Conservation (phyloP, 2,329 filamentous ascomycete species). For the Seiridium cupressi region DNA sequence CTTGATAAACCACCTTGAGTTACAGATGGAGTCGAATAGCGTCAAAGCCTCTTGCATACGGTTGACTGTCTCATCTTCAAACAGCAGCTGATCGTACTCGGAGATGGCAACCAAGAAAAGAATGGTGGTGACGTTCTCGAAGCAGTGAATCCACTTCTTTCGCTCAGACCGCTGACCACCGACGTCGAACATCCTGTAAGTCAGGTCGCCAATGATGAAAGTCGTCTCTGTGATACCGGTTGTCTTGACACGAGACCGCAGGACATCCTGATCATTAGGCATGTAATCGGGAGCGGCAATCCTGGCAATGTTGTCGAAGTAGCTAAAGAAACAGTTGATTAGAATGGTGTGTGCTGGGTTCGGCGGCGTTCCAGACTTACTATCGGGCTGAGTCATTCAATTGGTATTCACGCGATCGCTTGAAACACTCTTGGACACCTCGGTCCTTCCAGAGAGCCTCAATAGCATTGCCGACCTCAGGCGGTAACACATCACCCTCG, state of each 20-base stretch:
- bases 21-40: slow-evolving; percentile 84
- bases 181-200: slow-evolving; percentile 97
- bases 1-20: slow-evolving; percentile 87
- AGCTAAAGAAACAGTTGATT: slow-evolving; percentile 49
- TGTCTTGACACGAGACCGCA: slow-evolving; percentile 94
- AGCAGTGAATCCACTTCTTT: slow-evolving; percentile 99
- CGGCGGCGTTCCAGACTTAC: slow-evolving; percentile 50
- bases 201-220: slow-evolving; percentile 91
- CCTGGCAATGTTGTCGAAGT: slow-evolving; percentile 92
- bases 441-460: slow-evolving; percentile 90
- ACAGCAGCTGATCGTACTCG: slow-evolving; percentile 93
- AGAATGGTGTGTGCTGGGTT: no score
- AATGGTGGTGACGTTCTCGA: slow-evolving; percentile 96
- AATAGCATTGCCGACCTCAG: slow-evolving; percentile 90
- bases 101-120: slow-evolving; percentile 96
- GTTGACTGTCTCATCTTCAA: slow-evolving; percentile 95
- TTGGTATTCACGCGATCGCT: slow-evolving; percentile 92
- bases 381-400: slow-evolving; percentile 96
- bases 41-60: slow-evolving; percentile 90
- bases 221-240: slow-evolving; percentile 97
- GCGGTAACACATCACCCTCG: slow-evolving; percentile 90
- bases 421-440: slow-evolving; percentile 93
- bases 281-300: slow-evolving; percentile 91
- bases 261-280: slow-evolving; percentile 91
- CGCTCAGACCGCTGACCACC: slow-evolving; percentile 93